Evolutionary conservation across 441 rosid species (phyloP), one percentile per base, ranked within the genome.

Genomic region (Erodium trifolium): DNA sequence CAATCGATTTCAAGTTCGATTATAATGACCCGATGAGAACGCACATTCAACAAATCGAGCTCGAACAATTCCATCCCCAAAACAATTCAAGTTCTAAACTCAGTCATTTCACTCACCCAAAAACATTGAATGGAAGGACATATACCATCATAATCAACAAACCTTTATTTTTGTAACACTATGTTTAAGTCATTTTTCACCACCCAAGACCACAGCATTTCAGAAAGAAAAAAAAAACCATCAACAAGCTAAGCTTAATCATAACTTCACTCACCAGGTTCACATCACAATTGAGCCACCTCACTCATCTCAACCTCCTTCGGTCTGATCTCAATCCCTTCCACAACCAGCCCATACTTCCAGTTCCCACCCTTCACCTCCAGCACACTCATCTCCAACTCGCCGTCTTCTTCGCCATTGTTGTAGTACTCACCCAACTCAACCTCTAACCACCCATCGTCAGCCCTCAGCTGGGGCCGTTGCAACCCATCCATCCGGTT

Each of bases 261-360:
- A 47, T 13, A 47, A 47, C n/a, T 9, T 47, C 11, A 9, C 51
- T 1, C 51, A 7, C 13, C 13, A 10, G 8, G 12, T 1, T 45
- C 12, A 47, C 12, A 47, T 8, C 12, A 47, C 10, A 10, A 47
- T 2, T 9, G 11, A 47, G 12, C 11, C 3, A 49, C 14, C 3
- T 4, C 3, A 9, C 13, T 11, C 55, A 49, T 12, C 14, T 11
- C n/a, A 11, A 0, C 4, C 55, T 49, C 55, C 12, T 49, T 49
- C 12, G 55, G 55, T 49, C 55, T 49, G 55, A 49, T 49, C 55
- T 49, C 55, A 49, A 49, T 49, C 55, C 55, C 55, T 49, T 49
- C 55, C n/a, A 49, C 55, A 49, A 49, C 13, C 14, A 49, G 55
- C 3, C 55, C 55, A 49, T 49, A 11, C 55, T 49, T 49, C 55